Conservation (phyloP, 805 yeast species). For the Candida awuae region DNA sequence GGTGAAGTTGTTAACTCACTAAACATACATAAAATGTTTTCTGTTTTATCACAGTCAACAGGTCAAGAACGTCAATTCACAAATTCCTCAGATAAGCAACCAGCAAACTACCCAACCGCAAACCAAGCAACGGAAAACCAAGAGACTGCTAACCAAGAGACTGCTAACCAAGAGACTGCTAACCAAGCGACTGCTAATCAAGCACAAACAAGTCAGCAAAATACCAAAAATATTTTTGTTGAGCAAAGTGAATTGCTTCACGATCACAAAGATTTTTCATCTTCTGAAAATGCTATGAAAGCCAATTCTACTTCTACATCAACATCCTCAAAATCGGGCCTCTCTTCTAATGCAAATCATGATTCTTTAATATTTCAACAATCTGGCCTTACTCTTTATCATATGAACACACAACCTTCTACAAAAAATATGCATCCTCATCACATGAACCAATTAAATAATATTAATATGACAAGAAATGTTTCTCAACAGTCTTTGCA, state of each 20-base stretch:
- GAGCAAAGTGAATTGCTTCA: no score
- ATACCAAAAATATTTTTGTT: no score
- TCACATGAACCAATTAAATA: background rate
- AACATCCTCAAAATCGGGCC: background rate
- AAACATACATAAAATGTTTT: conserved; percentile 9
- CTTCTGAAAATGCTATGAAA: no score
- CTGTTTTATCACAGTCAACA: conserved; percentile 42
- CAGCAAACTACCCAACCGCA: background rate
- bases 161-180: no score
- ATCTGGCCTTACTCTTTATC: conserved; percentile 16
- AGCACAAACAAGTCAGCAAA: no score
- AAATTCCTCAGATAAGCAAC: background rate
- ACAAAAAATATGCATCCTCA: background rate
- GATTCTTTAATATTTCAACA: conserved; percentile 22
- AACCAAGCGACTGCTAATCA: no score
- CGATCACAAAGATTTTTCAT: no score
- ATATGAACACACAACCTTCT: conserved; percentile 10
- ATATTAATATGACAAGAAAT: conserved; percentile 1
- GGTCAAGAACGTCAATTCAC: conserved; percentile 35
- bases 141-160: no score
- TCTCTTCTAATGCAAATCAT: conserved; percentile 4
- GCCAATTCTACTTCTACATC: background rate
- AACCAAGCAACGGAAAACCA: no score
- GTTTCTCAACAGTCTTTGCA: conserved; percentile 14
- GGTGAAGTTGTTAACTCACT: no score